Evolutionary conservation across 371 early-diverging fungal species (phyloP).

Genomic region (Mortierella sp.): DNA sequence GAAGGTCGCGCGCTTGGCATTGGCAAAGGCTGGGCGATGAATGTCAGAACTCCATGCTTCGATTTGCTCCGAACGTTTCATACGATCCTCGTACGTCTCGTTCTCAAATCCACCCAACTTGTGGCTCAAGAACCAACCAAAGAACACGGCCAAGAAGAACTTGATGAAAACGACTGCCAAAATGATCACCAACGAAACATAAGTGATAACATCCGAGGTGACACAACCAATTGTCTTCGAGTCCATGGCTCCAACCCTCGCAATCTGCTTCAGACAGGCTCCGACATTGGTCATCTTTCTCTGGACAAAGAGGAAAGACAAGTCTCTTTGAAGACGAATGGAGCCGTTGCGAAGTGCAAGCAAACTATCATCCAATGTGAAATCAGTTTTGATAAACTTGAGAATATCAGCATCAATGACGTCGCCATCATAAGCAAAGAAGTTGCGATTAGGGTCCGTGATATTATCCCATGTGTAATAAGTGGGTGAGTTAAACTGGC

Average conservation of each 20-base stretch:
- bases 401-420: constrained; percentile 71
- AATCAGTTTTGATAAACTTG: constrained; percentile 45
- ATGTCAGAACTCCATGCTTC: constrained; percentile 73
- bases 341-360: constrained; percentile 56
- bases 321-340: constrained; percentile 44
- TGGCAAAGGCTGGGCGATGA: constrained; percentile 59
- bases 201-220: constrained; percentile 82
- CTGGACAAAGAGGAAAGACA: constrained; percentile 53
- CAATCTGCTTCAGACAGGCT: constrained; percentile 53
- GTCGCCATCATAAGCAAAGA: constrained; percentile 85
- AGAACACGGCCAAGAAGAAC: constrained; percentile 86
- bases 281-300: constrained; percentile 53
- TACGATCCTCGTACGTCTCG: constrained; percentile 73
- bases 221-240: constrained; percentile 84
- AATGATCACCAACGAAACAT: constrained; percentile 82
- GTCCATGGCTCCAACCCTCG: constrained; percentile 80
- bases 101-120: constrained; percentile 78
- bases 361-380: constrained; percentile 55
- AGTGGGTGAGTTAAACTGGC: constrained; percentile 63
- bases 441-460: constrained; percentile 55
- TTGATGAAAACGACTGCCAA: constrained; percentile 85
- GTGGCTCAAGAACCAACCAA: constrained; percentile 86
- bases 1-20: constrained; percentile 29
- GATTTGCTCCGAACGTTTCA: constrained; percentile 68
- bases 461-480: constrained; percentile 86